A percentile compares a stretch with the other conserved stretches of the same genome.
Evolutionary conservation across 352 stramenopile genomes (phyloP).

Genomic region (Globisporangium emineosum): DNA sequence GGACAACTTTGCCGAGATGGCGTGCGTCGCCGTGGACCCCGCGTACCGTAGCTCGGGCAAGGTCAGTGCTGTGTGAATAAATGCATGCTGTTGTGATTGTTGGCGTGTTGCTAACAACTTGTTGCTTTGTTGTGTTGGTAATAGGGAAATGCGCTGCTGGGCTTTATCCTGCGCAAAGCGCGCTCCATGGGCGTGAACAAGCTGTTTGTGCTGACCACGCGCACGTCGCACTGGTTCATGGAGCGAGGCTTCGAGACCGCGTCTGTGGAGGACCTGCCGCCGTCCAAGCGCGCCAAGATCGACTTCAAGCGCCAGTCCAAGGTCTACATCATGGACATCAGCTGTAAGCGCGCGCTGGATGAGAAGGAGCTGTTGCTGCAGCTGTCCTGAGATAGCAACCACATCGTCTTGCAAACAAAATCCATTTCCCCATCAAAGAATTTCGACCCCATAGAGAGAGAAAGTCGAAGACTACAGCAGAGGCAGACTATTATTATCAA

Average conservation of each 20-base stretch:
- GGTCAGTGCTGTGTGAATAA: constrained; percentile 17
- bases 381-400: constrained; percentile 40
- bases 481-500: constrained; percentile 9
- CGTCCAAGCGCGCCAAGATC: constrained; percentile 73
- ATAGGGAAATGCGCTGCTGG: constrained; percentile 88
- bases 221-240: constrained; percentile 98
- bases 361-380: constrained; percentile 83
- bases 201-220: constrained; percentile 97
- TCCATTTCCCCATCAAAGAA: too few species aligned
- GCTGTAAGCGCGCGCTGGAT: constrained; percentile 72
- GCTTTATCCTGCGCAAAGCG: constrained; percentile 88
- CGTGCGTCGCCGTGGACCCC: constrained; percentile 87
- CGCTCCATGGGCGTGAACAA: constrained; percentile 83
- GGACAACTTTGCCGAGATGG: constrained; percentile 89
- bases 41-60: constrained; percentile 83
- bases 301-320: constrained; percentile 84
- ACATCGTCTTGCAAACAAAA: neutral
- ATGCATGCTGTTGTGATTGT: neutral
- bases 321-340: constrained; percentile 89
- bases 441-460: constrained; percentile 6
- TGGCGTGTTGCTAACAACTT: neutral
- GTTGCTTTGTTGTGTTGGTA: constrained; percentile 1
- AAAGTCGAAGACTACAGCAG: constrained; percentile 6
- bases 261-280: constrained; percentile 82
- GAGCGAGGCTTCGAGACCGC: constrained; percentile 94